These are phyloP conservation scores for Diaporthe batatas DNA, from an alignment of 2,329 filamentous ascomycete species.

Conservation along the genomic window DNA sequence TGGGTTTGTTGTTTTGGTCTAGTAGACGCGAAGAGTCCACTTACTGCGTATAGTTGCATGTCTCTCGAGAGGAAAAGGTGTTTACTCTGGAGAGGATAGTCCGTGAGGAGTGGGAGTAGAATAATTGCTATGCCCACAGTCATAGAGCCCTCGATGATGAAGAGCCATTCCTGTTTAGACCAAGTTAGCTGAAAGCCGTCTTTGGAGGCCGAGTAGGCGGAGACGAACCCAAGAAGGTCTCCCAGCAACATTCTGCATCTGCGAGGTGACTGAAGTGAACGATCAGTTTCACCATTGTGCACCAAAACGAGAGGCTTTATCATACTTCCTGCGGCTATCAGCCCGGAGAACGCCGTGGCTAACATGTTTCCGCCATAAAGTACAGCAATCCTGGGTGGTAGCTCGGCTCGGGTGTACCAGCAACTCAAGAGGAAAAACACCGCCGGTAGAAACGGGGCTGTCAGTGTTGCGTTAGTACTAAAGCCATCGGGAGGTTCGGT, in stretches of 20 bases:
- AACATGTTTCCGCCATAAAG: conserved; percentile 54
- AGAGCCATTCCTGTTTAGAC: conserved; percentile 49
- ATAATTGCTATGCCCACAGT: conserved; percentile 52
- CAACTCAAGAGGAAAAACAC: conserved; percentile 35
- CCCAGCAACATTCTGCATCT: background rate
- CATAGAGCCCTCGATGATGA: conserved; percentile 54
- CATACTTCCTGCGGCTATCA: conserved; percentile 48
- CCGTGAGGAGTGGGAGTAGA: conserved; percentile 42
- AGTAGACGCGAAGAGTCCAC: background rate
- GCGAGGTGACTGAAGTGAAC: background rate
- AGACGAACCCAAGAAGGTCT: conserved; percentile 12
- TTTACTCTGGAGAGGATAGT: conserved; percentile 44
- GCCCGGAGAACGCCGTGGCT: conserved; percentile 53
- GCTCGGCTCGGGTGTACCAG: conserved; percentile 60
- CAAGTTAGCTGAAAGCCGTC: background rate
- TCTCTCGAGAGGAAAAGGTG: conserved; percentile 41
- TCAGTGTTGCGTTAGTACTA: background rate
- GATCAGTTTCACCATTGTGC: background rate
- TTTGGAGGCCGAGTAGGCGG: fast-evolving
- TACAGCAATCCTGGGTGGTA: conserved; percentile 51
- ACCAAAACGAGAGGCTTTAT: background rate
- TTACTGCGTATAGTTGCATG: conserved; percentile 36
- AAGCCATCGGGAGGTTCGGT: background rate
- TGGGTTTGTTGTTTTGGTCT: background rate
- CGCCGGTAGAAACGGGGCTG: background rate